These are phyloP conservation scores for Blastomyces parvus DNA, from an alignment of 2,329 filamentous ascomycete genomes.

Conservation along the genomic window DNA sequence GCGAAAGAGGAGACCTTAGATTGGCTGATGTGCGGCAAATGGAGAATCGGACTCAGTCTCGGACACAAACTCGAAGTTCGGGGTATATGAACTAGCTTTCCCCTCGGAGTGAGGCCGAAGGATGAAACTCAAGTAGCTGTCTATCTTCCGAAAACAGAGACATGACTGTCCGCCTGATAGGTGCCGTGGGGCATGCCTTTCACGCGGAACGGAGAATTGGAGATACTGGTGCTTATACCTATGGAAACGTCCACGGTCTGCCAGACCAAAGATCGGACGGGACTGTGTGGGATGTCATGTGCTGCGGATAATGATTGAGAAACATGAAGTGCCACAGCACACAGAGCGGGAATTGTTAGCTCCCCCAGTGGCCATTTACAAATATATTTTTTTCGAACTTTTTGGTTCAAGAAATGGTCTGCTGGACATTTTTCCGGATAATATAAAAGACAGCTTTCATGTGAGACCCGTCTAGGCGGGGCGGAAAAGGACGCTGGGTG, in stretches of 20 bases:
- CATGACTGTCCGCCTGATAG: not conserved
- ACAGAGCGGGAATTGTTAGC: no score
- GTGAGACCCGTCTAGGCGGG: not conserved
- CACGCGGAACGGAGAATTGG: not conserved
- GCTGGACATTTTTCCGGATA: not conserved
- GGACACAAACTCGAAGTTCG: no score
- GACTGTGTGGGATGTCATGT: not conserved
- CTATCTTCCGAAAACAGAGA: not conserved
- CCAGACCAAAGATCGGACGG: not conserved
- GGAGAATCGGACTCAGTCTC: no score
- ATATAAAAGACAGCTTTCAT: not conserved
- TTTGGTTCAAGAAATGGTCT: not conserved
- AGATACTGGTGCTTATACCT: not conserved
- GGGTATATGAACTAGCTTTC: not conserved
- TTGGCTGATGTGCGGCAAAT: no score
- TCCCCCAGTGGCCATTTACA: no score
- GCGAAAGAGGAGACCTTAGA: not conserved
- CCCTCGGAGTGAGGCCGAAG: not conserved
- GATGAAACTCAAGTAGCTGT: not conserved
- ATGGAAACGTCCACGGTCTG: not conserved
- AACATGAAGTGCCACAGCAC: not conserved
- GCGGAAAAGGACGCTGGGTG: not conserved
- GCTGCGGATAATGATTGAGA: not conserved
- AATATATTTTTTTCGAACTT: not conserved
- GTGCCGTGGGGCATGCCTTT: not conserved